A percentile compares a stretch with the other conserved stretches of the same genome.
These are phyloP conservation scores for Fusarium acutatum DNA, from an alignment of 2,329 filamentous ascomycete species.

Conservation along the genomic window DNA sequence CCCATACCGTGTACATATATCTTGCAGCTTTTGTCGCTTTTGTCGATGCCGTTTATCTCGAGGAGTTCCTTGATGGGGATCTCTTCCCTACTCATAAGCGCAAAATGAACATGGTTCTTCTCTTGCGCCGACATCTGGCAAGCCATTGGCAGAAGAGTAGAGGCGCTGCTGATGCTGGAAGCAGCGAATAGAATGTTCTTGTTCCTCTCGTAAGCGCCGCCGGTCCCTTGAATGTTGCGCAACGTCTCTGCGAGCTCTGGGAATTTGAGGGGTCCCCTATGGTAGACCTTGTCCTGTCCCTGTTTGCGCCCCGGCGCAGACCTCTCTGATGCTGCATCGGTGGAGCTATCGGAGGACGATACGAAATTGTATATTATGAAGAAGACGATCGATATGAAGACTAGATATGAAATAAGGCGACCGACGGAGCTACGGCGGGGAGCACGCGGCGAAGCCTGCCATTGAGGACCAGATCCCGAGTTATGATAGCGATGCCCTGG, in stretches of 20 bases:
- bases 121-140: conserved; percentile 82
- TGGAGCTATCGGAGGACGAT: conserved; percentile 44
- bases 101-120: conserved; percentile 82
- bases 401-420: conserved; percentile 63
- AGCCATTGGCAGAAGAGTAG: conserved; percentile 79
- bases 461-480: conserved; percentile 45
- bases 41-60: conserved; percentile 80
- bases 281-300: conserved; percentile 54
- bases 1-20: conserved; percentile 65
- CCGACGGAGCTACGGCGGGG: conserved; percentile 63
- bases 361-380: conserved; percentile 47
- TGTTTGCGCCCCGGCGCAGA: background rate
- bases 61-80: conserved; percentile 75
- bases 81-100: conserved; percentile 76
- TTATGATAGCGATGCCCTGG: conserved; percentile 41
- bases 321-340: conserved; percentile 9
- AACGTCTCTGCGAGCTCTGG: conserved; percentile 71
- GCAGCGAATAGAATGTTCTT: conserved; percentile 83
- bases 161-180: conserved; percentile 76
- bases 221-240: conserved; percentile 63
- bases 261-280: conserved; percentile 76
- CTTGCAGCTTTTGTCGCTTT: conserved; percentile 69
- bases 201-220: conserved; percentile 62
- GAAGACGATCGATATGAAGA: conserved; percentile 64
- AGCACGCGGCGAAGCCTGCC: conserved; percentile 52